Base-by-base conservation (phyloP, 2,329 filamentous ascomycete genomes). In the Tetracladium maxilliforme region DNA sequence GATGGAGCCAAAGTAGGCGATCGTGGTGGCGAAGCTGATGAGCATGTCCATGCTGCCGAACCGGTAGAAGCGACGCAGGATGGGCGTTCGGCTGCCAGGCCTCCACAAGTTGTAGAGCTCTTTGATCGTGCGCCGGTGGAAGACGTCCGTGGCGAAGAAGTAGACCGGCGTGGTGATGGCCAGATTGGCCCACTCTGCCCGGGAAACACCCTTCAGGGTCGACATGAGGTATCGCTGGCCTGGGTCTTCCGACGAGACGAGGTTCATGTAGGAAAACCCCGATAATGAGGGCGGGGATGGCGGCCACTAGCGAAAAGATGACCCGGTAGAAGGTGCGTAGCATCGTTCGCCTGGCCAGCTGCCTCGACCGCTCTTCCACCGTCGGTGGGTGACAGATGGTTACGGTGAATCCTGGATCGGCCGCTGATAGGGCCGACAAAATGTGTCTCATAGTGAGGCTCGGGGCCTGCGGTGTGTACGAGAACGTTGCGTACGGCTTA, bases 21-120 rank as follows among this genome's bases (percentile, higher is more conserved):
- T 82, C 3, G 71, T 77, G 1, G 86, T 92, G 5, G 84, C 86
- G 3, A 92, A 62, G 6, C 79, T 90, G 50, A 94, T 86, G 31
- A 94, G 64, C 56, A 92, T 77, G 44, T 92, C 92, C 86, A 94
- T 94, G 54, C 84, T 93, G 7, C 86, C 86, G 41, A 94, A 94
- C n/a, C 79, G 73, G 47, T 84, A 83, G 42, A 94, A 86, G 10
- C 86, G 64, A 37, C 76, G 67, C 10, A 80, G 39, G 4, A 92
- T 45, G 0, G 82, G 79, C 1, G 75, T 75, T 19, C 64, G 69
- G 43, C 82, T 92, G 15, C 71, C 68, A 3, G 57, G 70, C 13
- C 77, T 65, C 86, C 86, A 94, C 33, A 93, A 58, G 0, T 72
- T 63, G 32, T 61, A 61, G 9, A 94, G 54, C 40, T 93, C 86